A percentile compares a stretch with the other conserved stretches of the same genome.
These are phyloP conservation scores for Starmerella sirachaensis DNA, from an alignment of 805 yeast genomes.

Conservation along the genomic window DNA sequence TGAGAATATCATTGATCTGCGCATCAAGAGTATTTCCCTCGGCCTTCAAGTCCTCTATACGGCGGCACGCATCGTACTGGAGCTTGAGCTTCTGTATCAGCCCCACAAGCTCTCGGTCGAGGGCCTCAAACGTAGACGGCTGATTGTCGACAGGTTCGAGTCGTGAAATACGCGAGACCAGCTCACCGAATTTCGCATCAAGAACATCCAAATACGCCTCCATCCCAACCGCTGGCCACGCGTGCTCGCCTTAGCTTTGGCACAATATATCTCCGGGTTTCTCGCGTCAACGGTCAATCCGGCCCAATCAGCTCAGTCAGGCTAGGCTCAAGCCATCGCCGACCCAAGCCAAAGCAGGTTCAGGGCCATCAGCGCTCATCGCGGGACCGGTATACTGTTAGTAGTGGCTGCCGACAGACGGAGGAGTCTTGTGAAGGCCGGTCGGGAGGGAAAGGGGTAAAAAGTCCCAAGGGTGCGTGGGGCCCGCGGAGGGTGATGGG, in stretches of 20 bases:
- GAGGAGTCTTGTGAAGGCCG: no score
- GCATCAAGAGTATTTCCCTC: conserved; percentile 25
- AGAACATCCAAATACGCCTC: conserved; percentile 15
- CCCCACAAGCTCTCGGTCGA: conserved; percentile 24
- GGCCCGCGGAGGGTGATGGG: no score
- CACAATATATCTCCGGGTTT: no score
- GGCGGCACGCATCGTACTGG: conserved; percentile 25
- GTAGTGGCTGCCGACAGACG: no score
- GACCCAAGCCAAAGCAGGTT: no score
- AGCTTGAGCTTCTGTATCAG: conserved; percentile 24
- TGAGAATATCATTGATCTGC: conserved; percentile 25
- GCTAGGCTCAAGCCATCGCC: no score
- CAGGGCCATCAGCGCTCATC: no score
- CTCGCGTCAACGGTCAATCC: no score
- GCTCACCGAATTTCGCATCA: conserved; percentile 19
- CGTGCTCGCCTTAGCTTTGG: neutral
- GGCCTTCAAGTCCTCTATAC: conserved; percentile 21
- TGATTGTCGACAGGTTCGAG: conserved; percentile 23
- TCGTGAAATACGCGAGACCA: conserved; percentile 25
- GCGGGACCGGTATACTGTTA: no score
- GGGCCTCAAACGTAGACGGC: conserved; percentile 16
- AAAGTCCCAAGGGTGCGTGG: no score
- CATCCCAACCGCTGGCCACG: conserved; percentile 7
- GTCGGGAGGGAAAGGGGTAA: no score
- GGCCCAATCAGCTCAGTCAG: no score